phyloP scores from a whole-genome alignment of 768 basidiomycete species.

The Phylloporus sp. region DNA sequence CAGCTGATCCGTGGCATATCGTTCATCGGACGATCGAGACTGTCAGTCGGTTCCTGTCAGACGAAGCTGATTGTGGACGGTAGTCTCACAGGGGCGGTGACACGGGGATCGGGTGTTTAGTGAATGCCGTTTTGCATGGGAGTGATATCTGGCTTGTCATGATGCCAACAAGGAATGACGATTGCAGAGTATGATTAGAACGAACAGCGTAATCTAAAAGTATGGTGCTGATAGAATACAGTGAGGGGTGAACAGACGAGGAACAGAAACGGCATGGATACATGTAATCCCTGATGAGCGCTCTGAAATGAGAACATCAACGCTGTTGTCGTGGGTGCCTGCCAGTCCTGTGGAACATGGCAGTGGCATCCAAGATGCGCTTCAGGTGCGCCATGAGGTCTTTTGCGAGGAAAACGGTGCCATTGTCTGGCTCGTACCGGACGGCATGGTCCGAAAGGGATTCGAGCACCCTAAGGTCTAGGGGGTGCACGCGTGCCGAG shows the following conservation, averaged over 20 bases:
- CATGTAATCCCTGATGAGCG: background rate
- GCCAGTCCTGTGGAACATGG: slow-evolving; percentile 11
- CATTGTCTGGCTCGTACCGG: slow-evolving; percentile 56
- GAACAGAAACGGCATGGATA: background rate
- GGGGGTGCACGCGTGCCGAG: slow-evolving; percentile 36
- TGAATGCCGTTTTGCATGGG: slow-evolving; percentile 4
- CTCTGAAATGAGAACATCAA: slow-evolving; percentile 2
- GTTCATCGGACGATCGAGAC: slow-evolving; percentile 19
- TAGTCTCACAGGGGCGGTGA: slow-evolving; percentile 6
- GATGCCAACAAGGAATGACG: background rate
- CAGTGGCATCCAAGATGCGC: slow-evolving; percentile 26
- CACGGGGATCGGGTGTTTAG: slow-evolving; percentile 2
- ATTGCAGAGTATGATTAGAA: background rate
- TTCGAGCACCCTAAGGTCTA: slow-evolving; percentile 47
- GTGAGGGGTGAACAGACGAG: slow-evolving; percentile 5
- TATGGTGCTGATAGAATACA: slow-evolving; percentile 18
- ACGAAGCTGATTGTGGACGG: background rate
- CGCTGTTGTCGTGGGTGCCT: slow-evolving; percentile 9
- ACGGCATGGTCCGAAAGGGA: slow-evolving; percentile 44
- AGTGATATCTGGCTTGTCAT: background rate
- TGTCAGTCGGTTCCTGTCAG: slow-evolving; percentile 18
- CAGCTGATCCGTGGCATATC: slow-evolving; percentile 14
- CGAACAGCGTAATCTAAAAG: background rate
- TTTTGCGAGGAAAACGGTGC: slow-evolving; percentile 56
- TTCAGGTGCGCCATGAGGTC: slow-evolving; percentile 32